phyloP scores from a whole-genome alignment of 169 alveolate species.

The Plasmodium chabaudi region DNA sequence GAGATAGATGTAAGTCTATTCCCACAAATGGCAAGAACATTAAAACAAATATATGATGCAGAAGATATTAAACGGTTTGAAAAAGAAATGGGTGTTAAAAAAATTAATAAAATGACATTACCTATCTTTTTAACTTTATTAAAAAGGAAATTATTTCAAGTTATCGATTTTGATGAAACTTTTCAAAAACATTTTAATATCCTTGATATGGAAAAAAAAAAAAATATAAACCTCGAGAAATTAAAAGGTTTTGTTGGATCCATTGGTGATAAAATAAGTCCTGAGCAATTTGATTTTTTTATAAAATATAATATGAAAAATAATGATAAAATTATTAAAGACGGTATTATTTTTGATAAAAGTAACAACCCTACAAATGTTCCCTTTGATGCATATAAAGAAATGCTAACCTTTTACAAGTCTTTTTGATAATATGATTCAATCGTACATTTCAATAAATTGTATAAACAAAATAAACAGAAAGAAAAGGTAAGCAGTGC shows the following conservation, averaged over 20 bases:
- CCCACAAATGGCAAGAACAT: conserved; percentile 66
- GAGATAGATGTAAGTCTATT: conserved; percentile 28
- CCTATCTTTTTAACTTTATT: conserved; percentile 53
- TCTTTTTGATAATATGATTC: neutral
- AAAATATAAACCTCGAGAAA: conserved; percentile 10
- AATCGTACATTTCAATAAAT: neutral
- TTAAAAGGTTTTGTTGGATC: conserved; percentile 19
- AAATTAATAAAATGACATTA: conserved; percentile 41
- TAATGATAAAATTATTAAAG: neutral
- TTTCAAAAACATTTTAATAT: conserved; percentile 37
- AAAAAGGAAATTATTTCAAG: conserved; percentile 34
- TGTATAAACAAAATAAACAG: too few species aligned
- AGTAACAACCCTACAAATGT: conserved; percentile 7
- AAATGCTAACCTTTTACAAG: conserved; percentile 31
- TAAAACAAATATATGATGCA: conserved; percentile 47
- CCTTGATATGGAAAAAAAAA: conserved; percentile 47
- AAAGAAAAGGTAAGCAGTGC: too few species aligned
- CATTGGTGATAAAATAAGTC: conserved; percentile 53
- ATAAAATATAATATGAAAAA: neutral
- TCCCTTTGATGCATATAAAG: conserved; percentile 14
- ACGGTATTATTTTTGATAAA: conserved; percentile 4
- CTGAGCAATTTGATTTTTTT: conserved; percentile 43
- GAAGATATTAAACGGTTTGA: conserved; percentile 23
- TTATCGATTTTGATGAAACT: conserved; percentile 9
- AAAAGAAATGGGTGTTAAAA: conserved; percentile 55